A percentile compares a stretch with the other conserved stretches of the same genome.
These are phyloP conservation scores for Aquilaria malaccensis DNA, from an alignment of 345 rosid genomes.

Conservation along the genomic window DNA sequence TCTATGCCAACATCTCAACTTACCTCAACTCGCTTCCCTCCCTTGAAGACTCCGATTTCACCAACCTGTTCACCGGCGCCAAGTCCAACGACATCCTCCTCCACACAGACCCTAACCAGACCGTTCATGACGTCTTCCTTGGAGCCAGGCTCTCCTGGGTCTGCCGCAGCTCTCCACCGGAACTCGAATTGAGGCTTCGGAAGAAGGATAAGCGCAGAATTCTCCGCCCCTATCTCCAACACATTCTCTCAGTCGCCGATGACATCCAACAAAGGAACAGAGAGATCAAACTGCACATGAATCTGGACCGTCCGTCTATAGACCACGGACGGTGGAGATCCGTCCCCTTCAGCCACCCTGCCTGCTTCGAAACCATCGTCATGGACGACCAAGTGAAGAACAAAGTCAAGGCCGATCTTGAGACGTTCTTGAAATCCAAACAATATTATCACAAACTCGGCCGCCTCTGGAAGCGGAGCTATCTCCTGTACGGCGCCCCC, in stretches of 20 bases:
- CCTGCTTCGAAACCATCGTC: constrained; percentile 50
- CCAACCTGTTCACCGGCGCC: constrained; percentile 46
- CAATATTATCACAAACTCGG: constrained; percentile 58
- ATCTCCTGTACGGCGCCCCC: constrained; percentile 48
- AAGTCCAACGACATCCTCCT: constrained; percentile 42
- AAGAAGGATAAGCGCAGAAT: constrained; percentile 49
- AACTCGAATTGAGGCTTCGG: constrained; percentile 38
- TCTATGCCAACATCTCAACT: constrained; percentile 34
- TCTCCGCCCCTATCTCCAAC: constrained; percentile 65
- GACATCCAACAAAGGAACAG: constrained; percentile 34
- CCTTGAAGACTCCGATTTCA: constrained; percentile 47
- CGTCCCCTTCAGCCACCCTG: constrained; percentile 47
- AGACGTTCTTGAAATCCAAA: constrained; percentile 46
- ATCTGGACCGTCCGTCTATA: constrained; percentile 11
- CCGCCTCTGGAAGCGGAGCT: constrained; percentile 68
- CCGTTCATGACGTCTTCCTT: constrained; percentile 39
- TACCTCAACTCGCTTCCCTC: constrained; percentile 49
- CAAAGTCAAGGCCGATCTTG: constrained; percentile 54
- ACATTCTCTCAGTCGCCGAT: constrained; percentile 36
- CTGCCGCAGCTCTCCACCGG: constrained; percentile 10
- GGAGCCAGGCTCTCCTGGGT: constrained; percentile 49
- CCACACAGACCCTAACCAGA: constrained; percentile 31
- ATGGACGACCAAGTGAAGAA: constrained; percentile 50
- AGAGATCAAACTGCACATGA: constrained; percentile 36
- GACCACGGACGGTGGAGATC: constrained; percentile 42